phyloP scores from a whole-genome alignment of 139 green algal species.

The Chlorella sp. region DNA sequence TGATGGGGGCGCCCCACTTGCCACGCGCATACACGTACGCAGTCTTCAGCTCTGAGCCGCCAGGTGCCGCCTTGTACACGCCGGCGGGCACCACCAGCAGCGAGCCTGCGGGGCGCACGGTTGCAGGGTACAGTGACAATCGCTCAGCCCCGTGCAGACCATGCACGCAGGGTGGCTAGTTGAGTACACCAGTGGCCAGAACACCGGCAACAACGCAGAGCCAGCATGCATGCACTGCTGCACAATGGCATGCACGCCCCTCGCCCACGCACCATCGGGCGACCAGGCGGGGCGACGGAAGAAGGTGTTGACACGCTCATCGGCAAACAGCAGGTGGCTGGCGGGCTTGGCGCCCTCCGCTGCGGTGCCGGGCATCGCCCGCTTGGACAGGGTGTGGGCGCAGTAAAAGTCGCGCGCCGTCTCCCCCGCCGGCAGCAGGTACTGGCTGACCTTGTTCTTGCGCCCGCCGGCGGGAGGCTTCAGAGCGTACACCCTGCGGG shows the following conservation, averaged over 20 bases:
- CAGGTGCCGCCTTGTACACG: conserved; percentile 42
- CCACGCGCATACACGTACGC: conserved; percentile 81
- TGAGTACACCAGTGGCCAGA: no score
- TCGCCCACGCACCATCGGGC: conserved; percentile 74
- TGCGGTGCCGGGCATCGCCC: background rate
- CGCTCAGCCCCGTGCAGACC: no score
- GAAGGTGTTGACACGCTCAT: conserved; percentile 90
- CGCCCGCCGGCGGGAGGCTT: conserved; percentile 37
- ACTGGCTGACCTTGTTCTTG: conserved; percentile 31
- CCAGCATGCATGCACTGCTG: no score
- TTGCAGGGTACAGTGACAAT: no score
- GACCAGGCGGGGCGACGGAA: conserved; percentile 95
- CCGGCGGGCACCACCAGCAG: conserved; percentile 87
- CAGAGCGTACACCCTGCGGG: conserved; percentile 60
- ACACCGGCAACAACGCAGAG: no score
- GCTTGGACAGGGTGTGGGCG: conserved; percentile 48
- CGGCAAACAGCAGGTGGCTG: conserved; percentile 78
- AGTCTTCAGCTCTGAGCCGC: conserved; percentile 45
- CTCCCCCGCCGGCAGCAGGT: conserved; percentile 23
- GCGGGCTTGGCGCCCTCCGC: background rate
- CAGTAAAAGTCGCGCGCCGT: conserved; percentile 51
- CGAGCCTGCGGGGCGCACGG: conserved; percentile 64
- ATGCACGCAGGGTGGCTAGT: background rate
- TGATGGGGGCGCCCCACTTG: conserved; percentile 63
- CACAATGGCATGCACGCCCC: no score